A percentile compares a stretch with the other conserved stretches of the same genome.
Evolutionary conservation across 805 yeast genomes (phyloP).

Genomic region (Yamadazyma ubonensis): DNA sequence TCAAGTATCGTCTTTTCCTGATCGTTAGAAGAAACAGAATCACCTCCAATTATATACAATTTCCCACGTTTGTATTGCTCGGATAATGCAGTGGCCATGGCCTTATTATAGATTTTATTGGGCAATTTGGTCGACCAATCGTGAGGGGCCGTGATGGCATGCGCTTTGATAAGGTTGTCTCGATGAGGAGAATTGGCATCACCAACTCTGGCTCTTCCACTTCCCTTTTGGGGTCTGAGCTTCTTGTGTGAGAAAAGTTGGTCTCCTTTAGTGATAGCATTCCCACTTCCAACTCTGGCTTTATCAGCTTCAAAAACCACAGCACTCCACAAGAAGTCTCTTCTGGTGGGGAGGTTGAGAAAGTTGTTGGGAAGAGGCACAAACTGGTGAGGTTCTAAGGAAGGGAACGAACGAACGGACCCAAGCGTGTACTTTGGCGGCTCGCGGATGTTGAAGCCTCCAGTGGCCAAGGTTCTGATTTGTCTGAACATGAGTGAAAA

Average conservation of each 20-base stretch:
- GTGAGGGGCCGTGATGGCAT: slow-evolving; percentile 87
- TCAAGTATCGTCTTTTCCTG: slow-evolving; percentile 20
- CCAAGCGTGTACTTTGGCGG: slow-evolving; percentile 77
- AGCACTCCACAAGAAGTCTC: slow-evolving; percentile 93
- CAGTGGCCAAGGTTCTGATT: slow-evolving; percentile 31
- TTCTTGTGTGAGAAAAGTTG: slow-evolving; percentile 83
- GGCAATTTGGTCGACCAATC: slow-evolving; percentile 83
- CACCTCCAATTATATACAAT: slow-evolving; percentile 66
- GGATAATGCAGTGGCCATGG: slow-evolving; percentile 79
- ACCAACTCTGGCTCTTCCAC: slow-evolving; percentile 95
- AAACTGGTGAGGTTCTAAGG: slow-evolving; percentile 77
- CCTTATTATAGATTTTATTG: slow-evolving; percentile 65
- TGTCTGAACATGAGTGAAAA: slow-evolving; percentile 23
- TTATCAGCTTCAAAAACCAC: slow-evolving; percentile 89
- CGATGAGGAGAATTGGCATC: slow-evolving; percentile 93
- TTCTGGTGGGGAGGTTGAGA: slow-evolving; percentile 73
- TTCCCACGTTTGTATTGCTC: slow-evolving; percentile 75
- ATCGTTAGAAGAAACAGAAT: slow-evolving; percentile 9
- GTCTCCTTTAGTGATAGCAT: slow-evolving; percentile 83
- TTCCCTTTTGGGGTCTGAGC: slow-evolving; percentile 85
- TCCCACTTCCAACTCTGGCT: slow-evolving; percentile 84
- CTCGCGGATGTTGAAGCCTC: slow-evolving; percentile 23
- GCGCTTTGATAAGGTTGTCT: slow-evolving; percentile 84
- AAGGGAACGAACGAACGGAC: slow-evolving; percentile 80
- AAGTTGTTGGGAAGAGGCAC: slow-evolving; percentile 75